Evolutionary conservation across 345 rosid species (phyloP).

Genomic region (Euphorbia lathyris): DNA sequence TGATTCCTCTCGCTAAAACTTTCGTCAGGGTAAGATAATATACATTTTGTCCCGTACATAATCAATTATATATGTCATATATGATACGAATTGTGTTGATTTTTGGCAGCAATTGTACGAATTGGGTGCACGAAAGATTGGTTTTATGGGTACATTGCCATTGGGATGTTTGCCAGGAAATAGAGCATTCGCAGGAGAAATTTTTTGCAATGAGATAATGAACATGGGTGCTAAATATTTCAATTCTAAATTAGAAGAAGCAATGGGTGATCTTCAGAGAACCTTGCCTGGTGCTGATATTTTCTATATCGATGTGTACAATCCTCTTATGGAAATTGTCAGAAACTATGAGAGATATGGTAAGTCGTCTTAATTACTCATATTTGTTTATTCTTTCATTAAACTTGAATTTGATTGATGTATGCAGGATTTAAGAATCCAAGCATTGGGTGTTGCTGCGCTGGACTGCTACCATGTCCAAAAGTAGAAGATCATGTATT

Average conservation of each 20-base stretch:
- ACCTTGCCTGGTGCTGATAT: slow-evolving; percentile 11
- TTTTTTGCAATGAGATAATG: neutral
- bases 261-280: neutral
- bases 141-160: slow-evolving; percentile 13
- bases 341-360: neutral
- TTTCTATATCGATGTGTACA: slow-evolving; percentile 24
- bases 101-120: slow-evolving; percentile 17
- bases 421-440: neutral
- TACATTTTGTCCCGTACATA: too few relatives aligned
- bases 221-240: too few relatives aligned
- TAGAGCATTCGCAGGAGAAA: neutral
- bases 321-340: slow-evolving; percentile 17
- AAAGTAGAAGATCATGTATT: neutral
- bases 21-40: slow-evolving; percentile 27
- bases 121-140: slow-evolving; percentile 24
- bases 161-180: slow-evolving; percentile 21
- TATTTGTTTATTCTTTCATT: too few relatives aligned
- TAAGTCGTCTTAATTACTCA: too few relatives aligned
- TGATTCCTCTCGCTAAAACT: slow-evolving; percentile 4
- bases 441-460: neutral
- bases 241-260: too few relatives aligned
- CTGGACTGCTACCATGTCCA: neutral
- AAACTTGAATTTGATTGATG: too few relatives aligned
- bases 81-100: too few relatives aligned
- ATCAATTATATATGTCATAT: too few relatives aligned